These are phyloP conservation scores for Marchantia polymorpha DNA, from an alignment of 225 moss, liverwort and hornwort species.

Conservation along the genomic window DNA sequence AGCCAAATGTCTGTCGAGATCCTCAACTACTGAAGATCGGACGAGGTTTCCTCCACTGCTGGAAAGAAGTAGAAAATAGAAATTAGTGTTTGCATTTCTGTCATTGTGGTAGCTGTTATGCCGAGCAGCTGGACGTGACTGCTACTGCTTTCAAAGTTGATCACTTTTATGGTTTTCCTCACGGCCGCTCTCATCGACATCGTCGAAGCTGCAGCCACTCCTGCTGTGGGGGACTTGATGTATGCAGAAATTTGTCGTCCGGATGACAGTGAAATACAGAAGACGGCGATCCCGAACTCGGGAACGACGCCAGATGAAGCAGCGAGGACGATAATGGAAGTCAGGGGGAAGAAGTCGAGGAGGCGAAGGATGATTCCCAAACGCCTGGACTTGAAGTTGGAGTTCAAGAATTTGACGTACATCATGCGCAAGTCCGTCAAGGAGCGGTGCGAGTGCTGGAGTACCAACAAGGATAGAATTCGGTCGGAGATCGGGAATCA, in stretches of 20 bases:
- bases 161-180: background rate
- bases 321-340: background rate
- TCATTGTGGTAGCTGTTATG: too few species aligned
- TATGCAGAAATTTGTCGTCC: background rate
- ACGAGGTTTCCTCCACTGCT: too few species aligned
- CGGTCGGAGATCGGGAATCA: slow-evolving; percentile 11
- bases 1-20: too few species aligned
- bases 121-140: too few species aligned
- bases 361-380: slow-evolving; percentile 5
- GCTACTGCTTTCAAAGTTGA: background rate
- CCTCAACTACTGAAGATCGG: too few species aligned
- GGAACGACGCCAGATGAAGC: too few species aligned
- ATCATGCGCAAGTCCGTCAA: slow-evolving; percentile 36
- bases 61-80: too few species aligned
- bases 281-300: background rate
- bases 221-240: background rate
- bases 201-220: too few species aligned
- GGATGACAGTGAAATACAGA: background rate
- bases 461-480: background rate
- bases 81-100: too few species aligned
- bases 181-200: background rate
- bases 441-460: slow-evolving; percentile 17
- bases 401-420: slow-evolving; percentile 77
- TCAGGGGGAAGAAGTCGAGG: background rate
- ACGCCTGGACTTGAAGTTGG: slow-evolving; percentile 43